phyloP scores from a whole-genome alignment of 345 rosid genomes.

The Ceriops decandra region DNA sequence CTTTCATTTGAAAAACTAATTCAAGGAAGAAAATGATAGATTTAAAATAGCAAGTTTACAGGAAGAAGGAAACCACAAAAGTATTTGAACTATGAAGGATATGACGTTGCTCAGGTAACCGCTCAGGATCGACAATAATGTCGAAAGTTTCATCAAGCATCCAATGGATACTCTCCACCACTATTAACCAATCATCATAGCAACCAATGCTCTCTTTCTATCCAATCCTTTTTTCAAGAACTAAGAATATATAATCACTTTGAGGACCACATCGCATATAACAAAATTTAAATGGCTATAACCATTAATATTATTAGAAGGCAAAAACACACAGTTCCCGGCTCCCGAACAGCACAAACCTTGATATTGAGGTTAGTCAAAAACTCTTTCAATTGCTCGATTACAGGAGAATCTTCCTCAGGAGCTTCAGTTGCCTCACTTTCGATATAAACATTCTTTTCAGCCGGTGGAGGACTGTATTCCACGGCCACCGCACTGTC shows the following conservation, averaged over 20 bases:
- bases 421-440: conserved; percentile 20
- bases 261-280: too few species aligned
- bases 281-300: too few species aligned
- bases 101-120: conserved; percentile 59
- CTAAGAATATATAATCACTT: too few species aligned
- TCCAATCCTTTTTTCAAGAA: background rate
- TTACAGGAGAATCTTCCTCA: conserved; percentile 30
- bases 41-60: too few species aligned
- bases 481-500: conserved; percentile 27
- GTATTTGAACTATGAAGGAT: background rate
- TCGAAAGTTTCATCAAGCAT: conserved; percentile 40
- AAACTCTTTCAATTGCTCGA: conserved; percentile 39
- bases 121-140: conserved; percentile 49
- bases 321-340: background rate
- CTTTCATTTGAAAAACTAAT: too few species aligned
- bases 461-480: conserved; percentile 34
- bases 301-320: background rate
- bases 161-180: conserved; percentile 26
- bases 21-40: too few species aligned
- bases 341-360: conserved; percentile 35
- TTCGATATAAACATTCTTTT: conserved; percentile 26
- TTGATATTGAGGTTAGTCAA: conserved; percentile 48
- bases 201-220: conserved; percentile 23
- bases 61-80: background rate
- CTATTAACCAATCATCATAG: conserved; percentile 38